Conservation (phyloP, 1,139 yeast species). For the Zygosaccharomyces sapae region DNA sequence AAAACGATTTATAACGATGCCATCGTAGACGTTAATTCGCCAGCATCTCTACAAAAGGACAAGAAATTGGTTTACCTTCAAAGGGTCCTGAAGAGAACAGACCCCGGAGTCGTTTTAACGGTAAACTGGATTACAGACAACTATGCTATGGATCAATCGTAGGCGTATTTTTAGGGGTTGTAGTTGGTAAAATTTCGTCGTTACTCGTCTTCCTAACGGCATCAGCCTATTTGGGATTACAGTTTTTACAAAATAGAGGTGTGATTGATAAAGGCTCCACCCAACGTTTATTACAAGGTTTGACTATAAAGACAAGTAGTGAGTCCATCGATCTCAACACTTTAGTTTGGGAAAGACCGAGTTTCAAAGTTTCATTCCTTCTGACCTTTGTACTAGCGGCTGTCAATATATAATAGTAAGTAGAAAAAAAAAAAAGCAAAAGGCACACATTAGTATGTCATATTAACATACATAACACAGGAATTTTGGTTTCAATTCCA, state of each 20-base stretch:
- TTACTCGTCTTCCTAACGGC: slow-evolving; percentile 24
- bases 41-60: slow-evolving; percentile 10
- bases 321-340: slow-evolving; percentile 24
- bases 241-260: slow-evolving; percentile 25
- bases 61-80: slow-evolving; percentile 17
- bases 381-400: slow-evolving; percentile 25
- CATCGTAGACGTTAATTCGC: slow-evolving; percentile 17
- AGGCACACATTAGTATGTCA: slow-evolving; percentile 7
- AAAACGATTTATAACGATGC: slow-evolving; percentile 21
- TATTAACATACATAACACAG: slow-evolving; percentile 3
- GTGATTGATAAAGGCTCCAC: slow-evolving; percentile 21
- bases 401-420: slow-evolving; percentile 18
- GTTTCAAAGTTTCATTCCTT: slow-evolving; percentile 25
- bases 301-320: slow-evolving; percentile 18
- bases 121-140: slow-evolving; percentile 29
- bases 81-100: slow-evolving; percentile 9
- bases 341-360: slow-evolving; percentile 25
- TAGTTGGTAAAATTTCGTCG: slow-evolving; percentile 25
- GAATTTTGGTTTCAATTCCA: not conserved
- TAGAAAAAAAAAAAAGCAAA: not conserved
- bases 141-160: slow-evolving; percentile 24
- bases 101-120: slow-evolving; percentile 25
- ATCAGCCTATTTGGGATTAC: slow-evolving; percentile 19
- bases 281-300: slow-evolving; percentile 15
- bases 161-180: slow-evolving; percentile 22